Conservation (phyloP, 2,329 filamentous ascomycete genomes). For the Microcyclosporella mali region DNA sequence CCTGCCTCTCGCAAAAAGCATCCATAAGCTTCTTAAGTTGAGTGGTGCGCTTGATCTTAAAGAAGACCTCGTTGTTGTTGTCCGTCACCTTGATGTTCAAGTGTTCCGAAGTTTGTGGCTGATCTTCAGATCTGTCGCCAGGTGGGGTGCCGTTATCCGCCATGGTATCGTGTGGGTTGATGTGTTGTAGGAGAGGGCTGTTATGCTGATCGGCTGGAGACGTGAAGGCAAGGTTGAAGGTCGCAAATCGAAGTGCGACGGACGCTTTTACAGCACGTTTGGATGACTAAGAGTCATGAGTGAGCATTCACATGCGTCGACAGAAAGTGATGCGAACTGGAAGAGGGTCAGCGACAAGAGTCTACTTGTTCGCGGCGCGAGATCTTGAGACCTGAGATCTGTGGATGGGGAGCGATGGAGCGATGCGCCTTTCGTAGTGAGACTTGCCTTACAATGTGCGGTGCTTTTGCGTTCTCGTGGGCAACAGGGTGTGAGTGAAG, state of each 20-base stretch:
- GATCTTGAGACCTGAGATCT: conserved; percentile 1
- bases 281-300: conserved; percentile 16
- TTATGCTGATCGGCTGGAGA: conserved; percentile 3
- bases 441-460: too few species aligned
- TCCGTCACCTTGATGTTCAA: conserved; percentile 99
- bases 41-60: conserved; percentile 98
- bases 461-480: too few species aligned
- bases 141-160: conserved; percentile 35
- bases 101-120: conserved; percentile 59
- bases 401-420: too few species aligned
- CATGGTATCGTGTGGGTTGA: conserved; percentile 45
- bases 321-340: too few species aligned
- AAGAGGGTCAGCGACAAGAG: not conserved
- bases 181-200: conserved; percentile 2
- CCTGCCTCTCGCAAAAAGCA: conserved; percentile 93
- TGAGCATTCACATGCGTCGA: not conserved
- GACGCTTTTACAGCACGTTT: conserved; percentile 12
- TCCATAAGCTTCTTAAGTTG: conserved; percentile 97
- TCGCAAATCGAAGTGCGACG: conserved; percentile 5
- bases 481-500: too few species aligned
- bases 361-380: not conserved
- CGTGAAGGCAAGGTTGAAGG: conserved; percentile 8
- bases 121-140: conserved; percentile 37
- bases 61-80: conserved; percentile 99
- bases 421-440: too few species aligned